A percentile compares a stretch with the other conserved stretches of the same genome.
phyloP scores from a whole-genome alignment of 2,329 filamentous ascomycete genomes.

The Pseudogymnoascus sp. region DNA sequence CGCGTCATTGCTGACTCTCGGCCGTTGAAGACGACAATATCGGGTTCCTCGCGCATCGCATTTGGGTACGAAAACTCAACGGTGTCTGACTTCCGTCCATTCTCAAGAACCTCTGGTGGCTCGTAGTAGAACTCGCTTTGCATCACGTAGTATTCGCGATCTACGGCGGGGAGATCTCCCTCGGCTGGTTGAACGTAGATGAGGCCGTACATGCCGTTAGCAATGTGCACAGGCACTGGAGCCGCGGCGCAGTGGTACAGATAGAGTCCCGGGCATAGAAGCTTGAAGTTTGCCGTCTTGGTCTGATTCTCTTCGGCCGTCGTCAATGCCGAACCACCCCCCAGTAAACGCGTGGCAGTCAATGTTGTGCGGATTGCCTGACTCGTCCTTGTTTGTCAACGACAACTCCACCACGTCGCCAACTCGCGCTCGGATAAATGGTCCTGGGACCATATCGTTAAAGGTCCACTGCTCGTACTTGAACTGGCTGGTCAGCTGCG shows the following conservation, averaged over 20 bases:
- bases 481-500: slow-evolving; percentile 28
- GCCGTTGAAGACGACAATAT: slow-evolving; percentile 30
- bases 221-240: slow-evolving; percentile 32
- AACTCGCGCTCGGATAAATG: slow-evolving; percentile 31
- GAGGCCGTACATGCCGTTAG: slow-evolving; percentile 33
- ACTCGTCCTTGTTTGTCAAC: slow-evolving; percentile 28
- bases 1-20: slow-evolving; percentile 28
- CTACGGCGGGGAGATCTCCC: slow-evolving; percentile 25
- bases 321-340: slow-evolving; percentile 29
- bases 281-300: slow-evolving; percentile 28
- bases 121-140: slow-evolving; percentile 34
- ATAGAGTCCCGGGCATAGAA: slow-evolving; percentile 28
- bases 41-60: slow-evolving; percentile 28
- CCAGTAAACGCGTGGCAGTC: slow-evolving; percentile 31
- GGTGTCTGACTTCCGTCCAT: slow-evolving; percentile 24
- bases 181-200: slow-evolving; percentile 31
- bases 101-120: slow-evolving; percentile 28
- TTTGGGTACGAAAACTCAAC: slow-evolving; percentile 32
- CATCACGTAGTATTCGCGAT: slow-evolving; percentile 32
- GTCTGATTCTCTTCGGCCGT: slow-evolving; percentile 28
- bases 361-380: slow-evolving; percentile 32
- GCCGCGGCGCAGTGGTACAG: slow-evolving; percentile 32
- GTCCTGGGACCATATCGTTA: slow-evolving; percentile 29
- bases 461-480: slow-evolving; percentile 33
- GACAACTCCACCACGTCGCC: slow-evolving; percentile 29